Conservation (phyloP, 169 alveolate species). For the Amoebophrya sp. region DNA sequence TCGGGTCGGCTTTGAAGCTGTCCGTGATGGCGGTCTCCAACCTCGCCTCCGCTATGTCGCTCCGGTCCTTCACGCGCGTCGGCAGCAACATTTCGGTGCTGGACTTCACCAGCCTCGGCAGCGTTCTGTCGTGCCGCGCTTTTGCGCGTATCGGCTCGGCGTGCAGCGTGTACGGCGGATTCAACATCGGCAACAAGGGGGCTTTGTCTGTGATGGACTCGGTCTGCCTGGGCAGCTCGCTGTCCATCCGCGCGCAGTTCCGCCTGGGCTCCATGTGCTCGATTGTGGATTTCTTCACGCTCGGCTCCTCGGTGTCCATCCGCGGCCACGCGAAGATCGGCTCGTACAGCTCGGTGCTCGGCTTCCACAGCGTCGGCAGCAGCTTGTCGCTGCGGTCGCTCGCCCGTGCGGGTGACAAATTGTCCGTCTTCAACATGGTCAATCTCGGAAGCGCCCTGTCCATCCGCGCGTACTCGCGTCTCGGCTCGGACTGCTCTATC, state of each 20-base stretch:
- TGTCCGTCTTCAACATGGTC: not conserved
- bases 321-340: too few relatives aligned
- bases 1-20: too few relatives aligned
- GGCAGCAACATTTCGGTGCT: too few relatives aligned
- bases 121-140: too few relatives aligned
- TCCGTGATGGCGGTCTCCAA: not conserved
- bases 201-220: not conserved
- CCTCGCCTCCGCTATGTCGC: not conserved
- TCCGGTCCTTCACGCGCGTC: not conserved
- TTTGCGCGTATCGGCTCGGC: too few relatives aligned
- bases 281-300: not conserved
- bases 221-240: conserved; percentile 8
- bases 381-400: conserved; percentile 20
- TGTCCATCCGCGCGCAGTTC: not conserved
- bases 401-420: not conserved
- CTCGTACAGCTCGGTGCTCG: too few relatives aligned
- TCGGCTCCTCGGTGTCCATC: conserved; percentile 28
- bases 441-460: conserved; percentile 22
- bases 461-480: not conserved
- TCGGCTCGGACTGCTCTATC: too few relatives aligned
- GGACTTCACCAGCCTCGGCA: too few relatives aligned
- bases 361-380: too few relatives aligned
- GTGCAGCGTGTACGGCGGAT: too few relatives aligned
- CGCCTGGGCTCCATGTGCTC: conserved; percentile 2
- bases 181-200: too few relatives aligned